These are phyloP conservation scores for Inga oerstediana DNA, from an alignment of 306 rosid species.

Conservation along the genomic window DNA sequence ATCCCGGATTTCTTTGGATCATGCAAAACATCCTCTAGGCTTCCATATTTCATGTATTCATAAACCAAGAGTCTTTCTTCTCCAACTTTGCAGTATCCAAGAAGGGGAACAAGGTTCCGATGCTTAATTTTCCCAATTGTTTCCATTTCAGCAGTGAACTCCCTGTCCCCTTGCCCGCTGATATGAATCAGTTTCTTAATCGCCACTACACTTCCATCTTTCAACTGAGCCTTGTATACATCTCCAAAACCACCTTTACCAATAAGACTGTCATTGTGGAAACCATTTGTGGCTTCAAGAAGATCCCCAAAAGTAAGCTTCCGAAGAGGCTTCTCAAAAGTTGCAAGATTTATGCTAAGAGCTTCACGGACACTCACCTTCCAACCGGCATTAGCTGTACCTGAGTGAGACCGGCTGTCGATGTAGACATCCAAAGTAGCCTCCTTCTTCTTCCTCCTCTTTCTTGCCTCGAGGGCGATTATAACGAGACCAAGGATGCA, in stretches of 20 bases:
- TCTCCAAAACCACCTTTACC: slow-evolving; percentile 78
- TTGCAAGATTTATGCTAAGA: slow-evolving; percentile 63
- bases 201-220: slow-evolving; percentile 70
- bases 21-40: slow-evolving; percentile 72
- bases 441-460: slow-evolving; percentile 61
- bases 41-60: slow-evolving; percentile 70
- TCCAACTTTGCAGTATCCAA: slow-evolving; percentile 70
- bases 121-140: slow-evolving; percentile 78
- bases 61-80: slow-evolving; percentile 74
- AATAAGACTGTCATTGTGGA: slow-evolving; percentile 60
- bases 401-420: slow-evolving; percentile 52
- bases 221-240: slow-evolving; percentile 70
- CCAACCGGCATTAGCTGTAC: slow-evolving; percentile 53
- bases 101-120: slow-evolving; percentile 71
- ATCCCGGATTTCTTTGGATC: slow-evolving; percentile 55
- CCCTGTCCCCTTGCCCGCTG: slow-evolving; percentile 78
- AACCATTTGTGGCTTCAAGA: slow-evolving; percentile 66
- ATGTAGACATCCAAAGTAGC: slow-evolving; percentile 45
- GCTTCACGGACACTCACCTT: slow-evolving; percentile 64
- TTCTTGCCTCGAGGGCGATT: slow-evolving; percentile 52
- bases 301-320: slow-evolving; percentile 76
- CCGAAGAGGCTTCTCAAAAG: slow-evolving; percentile 67
- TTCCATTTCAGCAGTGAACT: slow-evolving; percentile 83
- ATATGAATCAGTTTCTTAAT: slow-evolving; percentile 69
- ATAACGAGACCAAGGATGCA: slow-evolving; percentile 64